These are phyloP conservation scores for Hyphopichia khmerensis DNA, from an alignment of 1,139 yeast species.

Conservation along the genomic window DNA sequence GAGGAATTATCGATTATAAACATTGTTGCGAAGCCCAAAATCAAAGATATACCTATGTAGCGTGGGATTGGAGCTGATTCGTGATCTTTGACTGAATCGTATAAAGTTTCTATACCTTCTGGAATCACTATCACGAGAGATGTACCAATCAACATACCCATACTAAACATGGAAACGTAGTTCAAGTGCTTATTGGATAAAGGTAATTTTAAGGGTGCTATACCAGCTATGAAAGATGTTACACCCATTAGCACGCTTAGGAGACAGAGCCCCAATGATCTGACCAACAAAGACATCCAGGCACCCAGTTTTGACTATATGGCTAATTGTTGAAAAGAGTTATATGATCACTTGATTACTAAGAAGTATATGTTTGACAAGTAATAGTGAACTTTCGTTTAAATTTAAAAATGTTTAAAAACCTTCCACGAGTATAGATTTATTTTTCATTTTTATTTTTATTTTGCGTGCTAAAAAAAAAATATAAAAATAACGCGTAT, in stretches of 20 bases:
- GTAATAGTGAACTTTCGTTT: no score
- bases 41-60: conserved; percentile 30
- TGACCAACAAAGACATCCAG: neutral
- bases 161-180: conserved; percentile 47
- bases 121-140: conserved; percentile 67
- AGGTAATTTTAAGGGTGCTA: conserved; percentile 26
- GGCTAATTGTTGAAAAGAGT: no score
- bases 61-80: conserved; percentile 15
- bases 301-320: no score
- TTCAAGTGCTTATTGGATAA: conserved; percentile 16
- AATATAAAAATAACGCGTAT: no score
- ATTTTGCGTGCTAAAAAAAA: no score
- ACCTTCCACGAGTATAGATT: neutral
- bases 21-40: conserved; percentile 55
- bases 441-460: neutral
- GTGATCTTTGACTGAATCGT: conserved; percentile 20
- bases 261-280: neutral
- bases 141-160: conserved; percentile 66
- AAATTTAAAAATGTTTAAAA: no score
- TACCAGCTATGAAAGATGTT: conserved; percentile 32
- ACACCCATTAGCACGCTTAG: conserved; percentile 24
- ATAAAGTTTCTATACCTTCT: conserved; percentile 59
- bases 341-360: no score
- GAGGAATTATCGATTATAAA: conserved; percentile 42
- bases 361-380: no score